Evolutionary conservation across 2,329 filamentous ascomycete species (phyloP).

Genomic region (Dothistroma pini): DNA sequence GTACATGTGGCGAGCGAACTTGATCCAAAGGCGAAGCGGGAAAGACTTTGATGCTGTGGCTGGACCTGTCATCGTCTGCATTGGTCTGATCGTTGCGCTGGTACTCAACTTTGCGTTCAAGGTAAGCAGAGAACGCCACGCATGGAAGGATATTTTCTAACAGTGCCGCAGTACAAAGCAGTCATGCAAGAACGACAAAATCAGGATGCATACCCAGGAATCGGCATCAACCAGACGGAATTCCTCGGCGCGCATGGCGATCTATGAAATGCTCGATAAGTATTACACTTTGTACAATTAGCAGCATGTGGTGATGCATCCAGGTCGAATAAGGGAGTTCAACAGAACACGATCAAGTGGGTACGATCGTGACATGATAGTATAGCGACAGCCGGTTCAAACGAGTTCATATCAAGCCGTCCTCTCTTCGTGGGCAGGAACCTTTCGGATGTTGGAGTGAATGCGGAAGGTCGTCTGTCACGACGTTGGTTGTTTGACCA

Average conservation of each 20-base stretch:
- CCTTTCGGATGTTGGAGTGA: background rate
- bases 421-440: background rate
- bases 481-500: background rate
- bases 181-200: conserved; percentile 19
- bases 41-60: conserved; percentile 89
- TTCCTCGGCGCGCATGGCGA: conserved; percentile 6
- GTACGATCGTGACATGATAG: background rate
- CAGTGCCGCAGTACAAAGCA: conserved; percentile 19
- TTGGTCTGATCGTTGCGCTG: conserved; percentile 73
- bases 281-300: background rate
- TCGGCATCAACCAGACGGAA: conserved; percentile 7
- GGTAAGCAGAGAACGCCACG: conserved; percentile 23
- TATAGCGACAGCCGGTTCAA: background rate
- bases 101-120: conserved; percentile 87
- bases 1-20: conserved; percentile 67
- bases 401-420: background rate
- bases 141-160: background rate
- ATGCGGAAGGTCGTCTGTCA: background rate
- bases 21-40: conserved; percentile 83
- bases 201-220: conserved; percentile 3
- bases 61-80: conserved; percentile 78
- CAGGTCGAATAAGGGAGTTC: too few species aligned
- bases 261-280: conserved; percentile 4
- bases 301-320: background rate
- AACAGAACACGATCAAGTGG: background rate